Evolutionary conservation across 2,329 filamentous ascomycete species (phyloP).

Genomic region (Colletotrichum simmondsii): DNA sequence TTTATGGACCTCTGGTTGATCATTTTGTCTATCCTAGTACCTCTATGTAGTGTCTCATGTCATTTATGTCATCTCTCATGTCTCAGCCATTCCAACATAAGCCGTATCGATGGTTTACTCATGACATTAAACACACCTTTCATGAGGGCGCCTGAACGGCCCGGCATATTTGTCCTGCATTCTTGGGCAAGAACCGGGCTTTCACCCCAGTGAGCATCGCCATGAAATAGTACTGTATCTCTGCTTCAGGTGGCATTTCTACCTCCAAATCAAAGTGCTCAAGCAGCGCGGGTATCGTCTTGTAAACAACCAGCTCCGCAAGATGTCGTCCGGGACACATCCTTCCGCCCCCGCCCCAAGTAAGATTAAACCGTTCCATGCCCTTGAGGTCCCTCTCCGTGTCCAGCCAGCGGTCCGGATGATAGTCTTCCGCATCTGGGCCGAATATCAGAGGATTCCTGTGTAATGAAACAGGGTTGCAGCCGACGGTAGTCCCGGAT

Average conservation of each 20-base stretch:
- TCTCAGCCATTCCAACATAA: background rate
- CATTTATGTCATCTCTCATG: no score
- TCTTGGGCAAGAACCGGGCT: slow-evolving; percentile 47
- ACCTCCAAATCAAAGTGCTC: slow-evolving; percentile 56
- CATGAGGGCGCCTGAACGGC: no score
- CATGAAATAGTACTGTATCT: slow-evolving; percentile 60
- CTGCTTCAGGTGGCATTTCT: slow-evolving; percentile 48
- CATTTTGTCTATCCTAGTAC: background rate
- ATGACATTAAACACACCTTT: no score
- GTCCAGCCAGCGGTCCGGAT: slow-evolving; percentile 60
- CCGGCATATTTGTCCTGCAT: background rate
- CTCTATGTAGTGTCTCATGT: background rate
- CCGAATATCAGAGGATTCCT: slow-evolving; percentile 62
- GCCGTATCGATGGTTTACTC: background rate
- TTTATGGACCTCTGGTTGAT: background rate
- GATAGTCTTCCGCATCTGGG: slow-evolving; percentile 52
- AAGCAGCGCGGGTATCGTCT: slow-evolving; percentile 54
- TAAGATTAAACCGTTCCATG: slow-evolving; percentile 62
- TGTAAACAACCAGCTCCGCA: slow-evolving; percentile 61
- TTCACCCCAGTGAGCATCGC: slow-evolving; percentile 62
- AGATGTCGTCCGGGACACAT: slow-evolving; percentile 62
- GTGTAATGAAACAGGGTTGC: slow-evolving; percentile 62
- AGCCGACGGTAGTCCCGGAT: slow-evolving; percentile 59
- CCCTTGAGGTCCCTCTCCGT: slow-evolving; percentile 40
- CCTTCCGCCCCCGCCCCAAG: slow-evolving; percentile 62